These are phyloP conservation scores for Vanilla planifolia DNA, from an alignment of 106 monocot species.

Conservation along the genomic window DNA sequence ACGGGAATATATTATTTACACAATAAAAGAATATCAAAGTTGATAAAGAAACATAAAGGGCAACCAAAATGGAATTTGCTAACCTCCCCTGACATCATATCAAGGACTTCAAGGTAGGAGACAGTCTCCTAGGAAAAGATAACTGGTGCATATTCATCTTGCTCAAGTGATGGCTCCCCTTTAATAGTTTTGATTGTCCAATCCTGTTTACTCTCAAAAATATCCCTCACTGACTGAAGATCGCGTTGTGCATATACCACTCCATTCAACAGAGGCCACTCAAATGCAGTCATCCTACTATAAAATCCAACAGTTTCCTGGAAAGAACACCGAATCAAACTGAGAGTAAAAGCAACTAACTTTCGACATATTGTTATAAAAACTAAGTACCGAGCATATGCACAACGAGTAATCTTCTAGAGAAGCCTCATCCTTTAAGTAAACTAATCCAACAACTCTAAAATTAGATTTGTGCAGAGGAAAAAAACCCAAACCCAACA, in stretches of 20 bases:
- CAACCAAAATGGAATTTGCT: not conserved
- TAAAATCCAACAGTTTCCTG: conserved; percentile 87
- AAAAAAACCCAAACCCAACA: too few species aligned
- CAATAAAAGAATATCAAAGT: not conserved
- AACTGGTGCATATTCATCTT: conserved; percentile 95
- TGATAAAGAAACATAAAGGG: not conserved
- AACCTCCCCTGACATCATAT: conserved; percentile 99
- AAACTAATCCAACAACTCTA: too few species aligned
- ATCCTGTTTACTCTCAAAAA: conserved; percentile 80
- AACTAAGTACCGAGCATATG: too few species aligned
- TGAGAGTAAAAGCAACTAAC: too few species aligned
- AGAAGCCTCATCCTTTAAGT: too few species aligned
- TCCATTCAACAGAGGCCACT: conserved; percentile 81
- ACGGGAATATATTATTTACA: not conserved
- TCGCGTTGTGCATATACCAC: conserved; percentile 94
- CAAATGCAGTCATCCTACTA: conserved; percentile 80
- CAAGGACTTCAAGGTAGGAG: conserved; percentile 82
- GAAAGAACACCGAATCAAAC: too few species aligned
- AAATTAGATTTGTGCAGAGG: too few species aligned
- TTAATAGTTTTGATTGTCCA: conserved; percentile 93
- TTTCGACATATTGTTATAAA: too few species aligned
- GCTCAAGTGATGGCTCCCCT: conserved; percentile 58
- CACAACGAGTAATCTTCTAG: too few species aligned
- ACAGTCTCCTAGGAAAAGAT: conserved; percentile 94
- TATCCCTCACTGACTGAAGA: conserved; percentile 64